Evolutionary conservation across 2,329 filamentous ascomycete species (phyloP).

Genomic region (Thielaviopsis populi): DNA sequence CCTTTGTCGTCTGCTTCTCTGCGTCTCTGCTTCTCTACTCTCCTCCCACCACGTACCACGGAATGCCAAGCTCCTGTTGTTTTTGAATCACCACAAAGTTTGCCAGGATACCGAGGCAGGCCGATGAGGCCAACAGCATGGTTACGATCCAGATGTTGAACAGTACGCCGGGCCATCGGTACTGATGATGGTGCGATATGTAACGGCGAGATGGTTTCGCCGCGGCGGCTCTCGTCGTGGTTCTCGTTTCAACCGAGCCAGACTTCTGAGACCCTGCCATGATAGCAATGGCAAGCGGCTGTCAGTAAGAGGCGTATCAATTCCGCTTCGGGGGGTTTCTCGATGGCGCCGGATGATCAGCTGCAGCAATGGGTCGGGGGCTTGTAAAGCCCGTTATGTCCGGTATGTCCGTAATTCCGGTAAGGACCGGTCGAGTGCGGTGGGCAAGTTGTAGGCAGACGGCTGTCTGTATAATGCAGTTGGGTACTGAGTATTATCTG

Average conservation of each 20-base stretch:
- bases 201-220: constrained; percentile 17
- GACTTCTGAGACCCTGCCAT: neutral
- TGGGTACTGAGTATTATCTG: neutral
- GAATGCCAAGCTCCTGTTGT: constrained; percentile 38
- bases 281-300: neutral
- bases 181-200: constrained; percentile 37
- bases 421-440: neutral
- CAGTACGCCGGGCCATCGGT: constrained; percentile 54
- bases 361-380: too few species aligned
- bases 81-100: constrained; percentile 45
- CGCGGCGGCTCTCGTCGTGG: neutral
- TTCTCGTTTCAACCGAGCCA: neutral
- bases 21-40: too few species aligned
- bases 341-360: too few species aligned
- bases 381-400: too few species aligned
- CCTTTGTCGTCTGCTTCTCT: too few species aligned
- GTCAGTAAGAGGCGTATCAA: neutral
- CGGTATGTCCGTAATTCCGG: neutral
- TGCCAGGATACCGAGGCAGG: constrained; percentile 44
- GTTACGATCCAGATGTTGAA: constrained; percentile 53
- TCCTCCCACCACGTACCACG: constrained; percentile 36
- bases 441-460: neutral
- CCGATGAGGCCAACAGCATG: constrained; percentile 40
- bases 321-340: neutral
- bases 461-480: too few species aligned